Evolutionary conservation across 1,284 basidiomycete genomes (phyloP).

Genomic region (Singerocomus inundabilis): DNA sequence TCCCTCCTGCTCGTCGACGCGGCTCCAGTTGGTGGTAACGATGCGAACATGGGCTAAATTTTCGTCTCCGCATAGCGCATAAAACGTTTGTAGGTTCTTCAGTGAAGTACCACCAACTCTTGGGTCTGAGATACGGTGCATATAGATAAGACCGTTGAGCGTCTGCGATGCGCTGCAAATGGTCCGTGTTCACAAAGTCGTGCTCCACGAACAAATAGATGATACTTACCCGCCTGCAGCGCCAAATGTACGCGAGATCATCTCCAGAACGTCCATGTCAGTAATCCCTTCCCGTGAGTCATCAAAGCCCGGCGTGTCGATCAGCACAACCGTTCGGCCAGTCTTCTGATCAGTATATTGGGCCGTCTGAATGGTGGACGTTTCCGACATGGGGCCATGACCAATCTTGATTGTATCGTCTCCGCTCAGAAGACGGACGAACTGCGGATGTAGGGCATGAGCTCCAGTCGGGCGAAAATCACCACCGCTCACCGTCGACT

Average conservation of each 20-base stretch:
- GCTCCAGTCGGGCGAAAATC: neutral
- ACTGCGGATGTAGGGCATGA: neutral
- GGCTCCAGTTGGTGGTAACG: too few species aligned
- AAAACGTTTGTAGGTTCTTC: too few species aligned
- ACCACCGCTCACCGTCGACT: neutral
- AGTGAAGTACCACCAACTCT: too few species aligned
- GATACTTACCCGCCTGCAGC: neutral
- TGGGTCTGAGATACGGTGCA: too few species aligned
- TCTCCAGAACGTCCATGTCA: neutral
- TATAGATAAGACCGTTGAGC: too few species aligned
- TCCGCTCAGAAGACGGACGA: neutral
- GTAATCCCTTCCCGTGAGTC: neutral
- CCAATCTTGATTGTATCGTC: neutral
- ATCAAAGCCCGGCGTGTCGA: neutral
- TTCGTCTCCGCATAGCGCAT: too few species aligned
- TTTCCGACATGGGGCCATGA: neutral
- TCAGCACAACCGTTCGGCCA: neutral
- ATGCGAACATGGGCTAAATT: too few species aligned
- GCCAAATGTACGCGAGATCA: neutral
- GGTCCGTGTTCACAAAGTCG: too few species aligned
- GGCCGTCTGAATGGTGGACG: neutral
- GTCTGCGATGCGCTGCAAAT: too few species aligned
- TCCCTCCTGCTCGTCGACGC: too few species aligned
- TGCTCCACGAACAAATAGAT: neutral
- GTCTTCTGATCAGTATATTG: neutral